These are phyloP conservation scores for Nemania bipapillata DNA, from an alignment of 2,329 filamentous ascomycete species.

Conservation along the genomic window DNA sequence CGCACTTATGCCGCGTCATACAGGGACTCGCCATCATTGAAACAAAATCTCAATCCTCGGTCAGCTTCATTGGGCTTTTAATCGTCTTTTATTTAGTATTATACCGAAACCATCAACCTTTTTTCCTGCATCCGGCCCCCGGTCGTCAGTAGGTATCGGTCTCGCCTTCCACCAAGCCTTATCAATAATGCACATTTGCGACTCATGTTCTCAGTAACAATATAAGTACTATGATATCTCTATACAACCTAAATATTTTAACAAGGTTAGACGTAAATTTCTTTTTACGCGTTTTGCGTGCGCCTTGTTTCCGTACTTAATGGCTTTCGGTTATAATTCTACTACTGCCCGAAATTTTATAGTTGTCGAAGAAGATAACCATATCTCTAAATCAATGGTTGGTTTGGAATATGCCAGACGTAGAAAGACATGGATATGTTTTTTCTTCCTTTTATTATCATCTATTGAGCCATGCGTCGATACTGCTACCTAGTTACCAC, in stretches of 20 bases:
- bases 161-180: not conserved
- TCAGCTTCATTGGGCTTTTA: not conserved
- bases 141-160: not conserved
- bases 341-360: not conserved
- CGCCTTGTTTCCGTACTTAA: not conserved
- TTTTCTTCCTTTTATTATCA: no score
- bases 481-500: no score
- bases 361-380: not conserved
- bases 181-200: not conserved
- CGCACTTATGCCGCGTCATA: not conserved
- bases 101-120: not conserved
- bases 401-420: not conserved
- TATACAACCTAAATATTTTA: not conserved
- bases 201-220: not conserved
- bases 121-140: not conserved
- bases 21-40: not conserved
- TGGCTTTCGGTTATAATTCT: not conserved
- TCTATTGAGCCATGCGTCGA: no score
- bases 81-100: not conserved
- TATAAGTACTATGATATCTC: not conserved
- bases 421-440: no score
- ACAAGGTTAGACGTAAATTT: not conserved
- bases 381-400: not conserved
- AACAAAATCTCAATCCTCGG: not conserved
- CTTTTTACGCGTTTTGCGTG: constrained; percentile 10